Conservation (phyloP, 305 asterid genomes). For the Galium porrigens region DNA sequence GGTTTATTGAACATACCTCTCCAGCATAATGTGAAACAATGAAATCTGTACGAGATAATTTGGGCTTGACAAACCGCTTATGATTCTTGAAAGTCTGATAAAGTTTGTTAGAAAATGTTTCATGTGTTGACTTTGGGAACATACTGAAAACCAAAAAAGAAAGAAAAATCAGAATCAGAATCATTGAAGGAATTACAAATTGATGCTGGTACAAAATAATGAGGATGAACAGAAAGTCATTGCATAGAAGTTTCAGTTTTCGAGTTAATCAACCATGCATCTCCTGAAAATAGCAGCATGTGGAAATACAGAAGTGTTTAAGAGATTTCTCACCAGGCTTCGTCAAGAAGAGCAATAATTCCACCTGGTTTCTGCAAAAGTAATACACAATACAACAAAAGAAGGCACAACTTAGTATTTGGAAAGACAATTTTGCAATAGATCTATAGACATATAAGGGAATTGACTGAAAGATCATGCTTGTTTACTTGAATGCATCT, state of each 20-base stretch:
- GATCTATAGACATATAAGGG: background rate
- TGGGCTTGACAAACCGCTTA: slow-evolving; percentile 93
- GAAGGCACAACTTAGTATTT: background rate
- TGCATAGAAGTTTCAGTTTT: background rate
- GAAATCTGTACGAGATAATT: slow-evolving; percentile 88
- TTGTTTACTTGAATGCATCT: background rate
- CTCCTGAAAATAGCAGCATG: background rate
- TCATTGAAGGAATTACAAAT: slow-evolving; percentile 9
- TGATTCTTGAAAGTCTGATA: slow-evolving; percentile 81
- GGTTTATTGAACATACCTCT: slow-evolving; percentile 47
- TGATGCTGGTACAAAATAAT: background rate
- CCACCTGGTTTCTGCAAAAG: slow-evolving; percentile 96
- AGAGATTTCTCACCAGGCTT: slow-evolving; percentile 59
- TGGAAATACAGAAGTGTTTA: slow-evolving; percentile 17
- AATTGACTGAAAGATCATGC: background rate
- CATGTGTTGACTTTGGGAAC: slow-evolving; percentile 96
- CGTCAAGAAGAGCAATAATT: slow-evolving; percentile 82
- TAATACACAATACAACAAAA: slow-evolving; percentile 14
- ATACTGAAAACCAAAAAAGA: slow-evolving; percentile 44
- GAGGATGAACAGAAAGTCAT: background rate
- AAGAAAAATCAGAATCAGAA: background rate
- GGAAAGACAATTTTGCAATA: background rate
- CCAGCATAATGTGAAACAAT: slow-evolving; percentile 87
- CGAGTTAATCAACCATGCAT: background rate
- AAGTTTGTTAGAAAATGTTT: slow-evolving; percentile 88